A percentile compares a stretch with the other conserved stretches of the same genome.
phyloP scores from a whole-genome alignment of 2,329 filamentous ascomycete species.

The Fusarium anguioides region DNA sequence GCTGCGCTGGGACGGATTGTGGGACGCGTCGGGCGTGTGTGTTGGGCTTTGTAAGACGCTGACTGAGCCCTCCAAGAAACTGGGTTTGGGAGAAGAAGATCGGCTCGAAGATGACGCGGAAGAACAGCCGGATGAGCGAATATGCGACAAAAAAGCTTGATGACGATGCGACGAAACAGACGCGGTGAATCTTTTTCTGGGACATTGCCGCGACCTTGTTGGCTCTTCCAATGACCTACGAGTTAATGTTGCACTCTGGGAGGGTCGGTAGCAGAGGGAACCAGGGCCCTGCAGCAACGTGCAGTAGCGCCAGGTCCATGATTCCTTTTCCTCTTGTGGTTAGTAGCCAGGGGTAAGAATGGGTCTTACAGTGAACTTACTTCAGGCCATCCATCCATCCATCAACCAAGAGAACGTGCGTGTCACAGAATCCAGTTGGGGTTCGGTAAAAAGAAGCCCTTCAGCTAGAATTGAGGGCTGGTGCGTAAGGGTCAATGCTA shows the following conservation, averaged over 20 bases:
- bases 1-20: conserved; percentile 31
- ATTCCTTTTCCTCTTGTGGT: conserved; percentile 22
- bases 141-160: conserved; percentile 36
- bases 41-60: conserved; percentile 15
- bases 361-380: conserved; percentile 8
- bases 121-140: conserved; percentile 25
- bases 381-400: conserved; percentile 7
- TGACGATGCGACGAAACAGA: conserved; percentile 39
- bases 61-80: conserved; percentile 19
- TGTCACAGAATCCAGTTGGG: conserved; percentile 19
- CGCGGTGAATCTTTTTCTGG: conserved; percentile 30
- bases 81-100: conserved; percentile 10
- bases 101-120: conserved; percentile 25
- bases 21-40: conserved; percentile 32
- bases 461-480: conserved; percentile 1
- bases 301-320: conserved; percentile 27
- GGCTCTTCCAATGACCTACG: conserved; percentile 30
- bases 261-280: conserved; percentile 27
- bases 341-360: conserved; percentile 30
- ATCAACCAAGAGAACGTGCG: conserved; percentile 21
- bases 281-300: conserved; percentile 25
- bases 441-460: neutral
- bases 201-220: conserved; percentile 37
- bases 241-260: conserved; percentile 32
- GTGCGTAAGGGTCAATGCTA: neutral